phyloP scores from a whole-genome alignment of 352 stramenopile genomes.

The Pythium grandisporangium region DNA sequence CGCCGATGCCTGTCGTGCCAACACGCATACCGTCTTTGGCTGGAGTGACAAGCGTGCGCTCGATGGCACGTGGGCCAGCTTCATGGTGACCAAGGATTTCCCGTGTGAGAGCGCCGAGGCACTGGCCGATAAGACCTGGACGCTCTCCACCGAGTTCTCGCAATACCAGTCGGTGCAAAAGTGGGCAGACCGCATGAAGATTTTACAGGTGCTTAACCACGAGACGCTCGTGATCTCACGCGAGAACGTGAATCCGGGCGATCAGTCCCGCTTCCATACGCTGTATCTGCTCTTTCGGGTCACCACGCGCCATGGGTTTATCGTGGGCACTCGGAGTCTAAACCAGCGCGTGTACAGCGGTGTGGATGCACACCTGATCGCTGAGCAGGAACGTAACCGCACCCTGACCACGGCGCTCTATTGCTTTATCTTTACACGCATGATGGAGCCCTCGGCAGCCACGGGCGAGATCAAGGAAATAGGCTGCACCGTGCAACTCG shows the following conservation, averaged over 20 bases:
- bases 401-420: slow-evolving; percentile 8
- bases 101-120: slow-evolving; percentile 8
- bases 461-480: not conserved
- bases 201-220: slow-evolving; percentile 13
- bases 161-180: slow-evolving; percentile 15
- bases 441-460: not conserved
- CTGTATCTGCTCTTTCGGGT: slow-evolving; percentile 1
- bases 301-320: not conserved
- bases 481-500: slow-evolving; percentile 21
- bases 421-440: slow-evolving; percentile 18
- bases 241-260: not conserved
- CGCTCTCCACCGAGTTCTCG: slow-evolving; percentile 13
- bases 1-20: slow-evolving; percentile 8
- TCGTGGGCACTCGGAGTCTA: slow-evolving; percentile 1
- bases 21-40: slow-evolving; percentile 15
- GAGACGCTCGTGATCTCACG: slow-evolving; percentile 1
- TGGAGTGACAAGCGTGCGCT: slow-evolving; percentile 22
- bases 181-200: slow-evolving; percentile 19
- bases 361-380: not conserved
- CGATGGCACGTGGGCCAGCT: slow-evolving; percentile 21
- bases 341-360: not conserved
- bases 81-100: slow-evolving; percentile 26
- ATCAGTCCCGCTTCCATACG: not conserved
- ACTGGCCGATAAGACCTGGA: slow-evolving; percentile 19
- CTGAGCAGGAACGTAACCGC: not conserved